Percentiles rank a stretch among this genome's conserved stretches.
Evolutionary conservation across 176 grass and related monocot genomes (phyloP).

Genomic region (Eragrostis nindensis): DNA sequence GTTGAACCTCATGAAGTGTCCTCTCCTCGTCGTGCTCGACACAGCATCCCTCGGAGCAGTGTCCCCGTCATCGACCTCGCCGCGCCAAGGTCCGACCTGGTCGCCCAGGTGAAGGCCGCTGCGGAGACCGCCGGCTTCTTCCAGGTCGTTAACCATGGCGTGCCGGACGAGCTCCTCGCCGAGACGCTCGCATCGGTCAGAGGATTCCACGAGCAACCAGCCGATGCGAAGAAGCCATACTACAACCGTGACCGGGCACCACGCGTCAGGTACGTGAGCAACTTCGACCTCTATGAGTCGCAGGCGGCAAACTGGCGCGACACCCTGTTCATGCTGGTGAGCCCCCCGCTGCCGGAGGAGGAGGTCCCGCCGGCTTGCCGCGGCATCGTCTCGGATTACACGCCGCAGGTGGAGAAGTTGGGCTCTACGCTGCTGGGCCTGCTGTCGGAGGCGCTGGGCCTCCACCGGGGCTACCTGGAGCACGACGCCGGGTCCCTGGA

Average conservation of each 20-base stretch:
- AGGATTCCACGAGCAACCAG: slow-evolving; percentile 45
- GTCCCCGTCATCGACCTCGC: slow-evolving; percentile 50
- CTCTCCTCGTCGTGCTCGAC: no score
- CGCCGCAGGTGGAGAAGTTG: no score
- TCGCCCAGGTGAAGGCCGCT: slow-evolving; percentile 5
- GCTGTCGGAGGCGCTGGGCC: no score
- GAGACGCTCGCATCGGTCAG: slow-evolving; percentile 40
- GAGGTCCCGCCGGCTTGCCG: no score
- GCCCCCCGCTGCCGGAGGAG: background rate
- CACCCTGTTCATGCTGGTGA: slow-evolving; percentile 22
- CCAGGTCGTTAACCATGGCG: slow-evolving; percentile 55
- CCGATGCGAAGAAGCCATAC: slow-evolving; percentile 41
- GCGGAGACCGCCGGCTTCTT: slow-evolving; percentile 52
- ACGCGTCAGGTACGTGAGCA: slow-evolving; percentile 38
- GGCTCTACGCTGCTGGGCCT: no score
- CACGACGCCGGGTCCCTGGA: no score
- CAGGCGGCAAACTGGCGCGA: slow-evolving; percentile 57
- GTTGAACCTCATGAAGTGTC: no score
- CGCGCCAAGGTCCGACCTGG: slow-evolving; percentile 2
- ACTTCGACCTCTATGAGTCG: slow-evolving; percentile 44
- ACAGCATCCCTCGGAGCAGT: background rate
- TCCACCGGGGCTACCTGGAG: no score
- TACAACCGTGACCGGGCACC: slow-evolving; percentile 37
- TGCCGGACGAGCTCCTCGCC: slow-evolving; percentile 32
- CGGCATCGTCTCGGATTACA: no score